Conservation (phyloP, 2,329 filamentous ascomycete genomes). For the Hirsutella rhossiliensis region DNA sequence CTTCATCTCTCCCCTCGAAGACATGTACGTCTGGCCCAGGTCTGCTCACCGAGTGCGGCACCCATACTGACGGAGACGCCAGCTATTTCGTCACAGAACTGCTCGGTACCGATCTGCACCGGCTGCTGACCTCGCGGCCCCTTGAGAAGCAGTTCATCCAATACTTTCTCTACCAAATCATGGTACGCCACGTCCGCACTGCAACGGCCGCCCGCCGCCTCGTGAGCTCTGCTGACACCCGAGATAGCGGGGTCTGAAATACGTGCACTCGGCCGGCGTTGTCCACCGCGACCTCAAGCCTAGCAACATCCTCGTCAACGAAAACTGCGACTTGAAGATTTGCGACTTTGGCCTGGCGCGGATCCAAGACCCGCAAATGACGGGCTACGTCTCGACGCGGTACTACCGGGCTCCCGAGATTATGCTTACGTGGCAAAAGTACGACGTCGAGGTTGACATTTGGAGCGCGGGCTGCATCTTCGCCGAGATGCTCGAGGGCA, state of each 20-base stretch:
- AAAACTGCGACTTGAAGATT: conserved; percentile 99
- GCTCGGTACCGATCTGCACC: conserved; percentile 90
- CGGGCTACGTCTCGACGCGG: conserved; percentile 93
- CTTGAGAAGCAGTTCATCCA: conserved; percentile 99
- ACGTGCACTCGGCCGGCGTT: conserved; percentile 95
- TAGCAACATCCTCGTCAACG: conserved; percentile 98
- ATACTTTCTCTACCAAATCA: conserved; percentile 98
- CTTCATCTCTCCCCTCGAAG: conserved; percentile 97
- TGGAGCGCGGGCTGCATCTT: conserved; percentile 99
- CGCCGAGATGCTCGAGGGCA: conserved; percentile 97
- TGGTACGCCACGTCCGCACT: conserved; percentile 45
- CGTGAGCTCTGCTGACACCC: not conserved
- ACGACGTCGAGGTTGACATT: conserved; percentile 97
- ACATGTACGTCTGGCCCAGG: conserved; percentile 57
- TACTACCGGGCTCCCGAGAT: conserved; percentile 99
- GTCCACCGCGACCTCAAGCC: conserved; percentile 97
- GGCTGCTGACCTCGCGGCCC: conserved; percentile 85
- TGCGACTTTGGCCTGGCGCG: conserved; percentile 96
- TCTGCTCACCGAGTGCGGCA: conserved; percentile 3
- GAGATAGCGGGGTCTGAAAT: conserved; percentile 82
- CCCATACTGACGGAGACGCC: conserved; percentile 10
- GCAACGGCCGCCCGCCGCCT: not conserved
- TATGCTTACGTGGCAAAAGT: conserved; percentile 99
- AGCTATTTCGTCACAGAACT: conserved; percentile 98
- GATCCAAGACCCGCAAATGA: conserved; percentile 99